These are phyloP conservation scores for Cucurbita pepo DNA, from an alignment of 306 rosid species.

Conservation along the genomic window DNA sequence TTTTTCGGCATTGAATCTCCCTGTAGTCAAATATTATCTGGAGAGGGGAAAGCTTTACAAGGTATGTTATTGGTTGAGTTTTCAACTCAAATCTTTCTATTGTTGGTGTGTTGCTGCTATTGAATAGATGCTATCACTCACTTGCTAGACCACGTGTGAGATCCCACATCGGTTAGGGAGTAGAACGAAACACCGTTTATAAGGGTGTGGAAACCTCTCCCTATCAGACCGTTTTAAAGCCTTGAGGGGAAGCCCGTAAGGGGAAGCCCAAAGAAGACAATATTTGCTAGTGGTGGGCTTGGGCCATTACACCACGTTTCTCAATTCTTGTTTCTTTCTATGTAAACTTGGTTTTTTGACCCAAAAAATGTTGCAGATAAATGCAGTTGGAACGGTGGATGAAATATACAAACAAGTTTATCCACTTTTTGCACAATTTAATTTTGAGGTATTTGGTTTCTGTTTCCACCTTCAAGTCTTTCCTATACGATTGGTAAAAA, in stretches of 20 bases:
- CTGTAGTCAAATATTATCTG: constrained; percentile 58
- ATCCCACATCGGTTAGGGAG: too few relatives aligned
- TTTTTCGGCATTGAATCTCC: constrained; percentile 57
- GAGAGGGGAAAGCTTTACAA: constrained; percentile 64
- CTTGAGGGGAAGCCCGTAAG: too few relatives aligned
- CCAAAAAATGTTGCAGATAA: constrained; percentile 36
- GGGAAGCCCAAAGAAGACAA: too few relatives aligned
- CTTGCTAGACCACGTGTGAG: neutral
- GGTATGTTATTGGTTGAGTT: constrained; percentile 21
- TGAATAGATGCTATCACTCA: neutral
- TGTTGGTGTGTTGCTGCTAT: neutral
- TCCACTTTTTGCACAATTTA: constrained; percentile 38
- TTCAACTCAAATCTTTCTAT: neutral
- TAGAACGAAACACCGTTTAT: too few relatives aligned
- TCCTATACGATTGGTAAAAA: neutral
- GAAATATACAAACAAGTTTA: constrained; percentile 77
- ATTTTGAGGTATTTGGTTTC: constrained; percentile 32
- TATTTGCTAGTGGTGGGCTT: too few relatives aligned
- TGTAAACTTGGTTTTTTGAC: neutral
- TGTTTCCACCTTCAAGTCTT: neutral
- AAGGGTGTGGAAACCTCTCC: too few relatives aligned
- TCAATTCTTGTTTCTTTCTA: neutral
- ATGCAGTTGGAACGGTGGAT: constrained; percentile 69
- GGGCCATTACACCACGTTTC: neutral
- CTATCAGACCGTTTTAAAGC: too few relatives aligned